Conservation (phyloP, 73 alveolate genomes). For the Blepharisma japonicum region DNA sequence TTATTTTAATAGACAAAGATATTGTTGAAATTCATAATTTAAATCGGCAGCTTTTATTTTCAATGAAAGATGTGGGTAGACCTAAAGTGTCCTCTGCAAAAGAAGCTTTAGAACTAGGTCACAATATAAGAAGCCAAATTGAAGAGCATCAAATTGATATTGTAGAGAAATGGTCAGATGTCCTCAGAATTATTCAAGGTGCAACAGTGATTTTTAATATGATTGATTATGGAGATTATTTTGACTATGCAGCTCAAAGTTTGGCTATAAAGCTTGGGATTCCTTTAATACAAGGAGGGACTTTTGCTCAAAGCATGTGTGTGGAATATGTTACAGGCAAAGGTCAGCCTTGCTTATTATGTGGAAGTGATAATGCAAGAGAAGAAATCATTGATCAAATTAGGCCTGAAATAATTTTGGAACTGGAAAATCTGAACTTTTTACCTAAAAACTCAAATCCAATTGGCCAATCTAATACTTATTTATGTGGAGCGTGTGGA, state of each 20-base stretch:
- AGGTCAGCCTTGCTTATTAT: slow-evolving; percentile 62
- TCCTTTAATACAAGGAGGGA: slow-evolving; percentile 73
- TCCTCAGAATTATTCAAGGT: slow-evolving; percentile 54
- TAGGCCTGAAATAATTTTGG: slow-evolving; percentile 42
- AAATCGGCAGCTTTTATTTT: slow-evolving; percentile 61
- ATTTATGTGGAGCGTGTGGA: slow-evolving; percentile 61
- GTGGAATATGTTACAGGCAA: slow-evolving; percentile 56
- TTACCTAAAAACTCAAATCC: slow-evolving; percentile 75
- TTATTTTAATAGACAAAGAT: slow-evolving; percentile 67
- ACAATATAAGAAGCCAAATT: slow-evolving; percentile 47
- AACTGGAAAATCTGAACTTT: slow-evolving; percentile 37
- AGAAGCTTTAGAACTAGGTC: slow-evolving; percentile 43
- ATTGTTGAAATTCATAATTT: slow-evolving; percentile 67
- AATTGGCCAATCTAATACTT: slow-evolving; percentile 56
- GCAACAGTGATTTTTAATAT: slow-evolving; percentile 70
- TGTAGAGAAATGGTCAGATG: slow-evolving; percentile 57
- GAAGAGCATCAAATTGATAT: slow-evolving; percentile 62
- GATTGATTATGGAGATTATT: slow-evolving; percentile 86
- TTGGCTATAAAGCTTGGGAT: slow-evolving; percentile 41
- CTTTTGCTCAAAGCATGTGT: slow-evolving; percentile 59
- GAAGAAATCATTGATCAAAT: slow-evolving; percentile 47
- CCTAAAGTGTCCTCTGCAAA: slow-evolving; percentile 63
- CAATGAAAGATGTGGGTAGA: slow-evolving; percentile 60
- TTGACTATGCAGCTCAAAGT: slow-evolving; percentile 74
- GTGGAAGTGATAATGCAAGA: slow-evolving; percentile 54